Conservation (phyloP, 2,329 filamentous ascomycete species). For the Fusarium robinianum region DNA sequence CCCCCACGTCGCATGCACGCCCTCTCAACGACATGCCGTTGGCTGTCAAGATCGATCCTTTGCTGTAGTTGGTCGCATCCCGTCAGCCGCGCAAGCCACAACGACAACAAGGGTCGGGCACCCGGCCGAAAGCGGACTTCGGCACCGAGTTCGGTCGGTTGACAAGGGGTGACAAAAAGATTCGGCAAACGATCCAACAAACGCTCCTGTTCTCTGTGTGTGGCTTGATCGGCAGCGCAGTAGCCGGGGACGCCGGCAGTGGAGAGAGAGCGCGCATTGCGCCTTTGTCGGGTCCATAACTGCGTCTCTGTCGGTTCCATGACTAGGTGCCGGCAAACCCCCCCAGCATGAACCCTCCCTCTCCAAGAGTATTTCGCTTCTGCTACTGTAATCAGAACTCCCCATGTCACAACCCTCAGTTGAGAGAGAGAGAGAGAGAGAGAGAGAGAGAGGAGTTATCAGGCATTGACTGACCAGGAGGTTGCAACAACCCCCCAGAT, state of each 20-base stretch:
- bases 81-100: slow-evolving; percentile 8
- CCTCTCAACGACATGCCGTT: not conserved
- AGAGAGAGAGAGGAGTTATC: no score
- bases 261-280: not conserved
- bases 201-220: slow-evolving; percentile 1
- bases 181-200: slow-evolving; percentile 1
- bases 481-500: no score
- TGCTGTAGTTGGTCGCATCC: not conserved
- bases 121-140: slow-evolving; percentile 29
- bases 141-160: slow-evolving; percentile 21
- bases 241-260: no score
- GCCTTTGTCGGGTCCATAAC: not conserved
- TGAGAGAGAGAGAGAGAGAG: no score
- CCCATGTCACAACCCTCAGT: no score
- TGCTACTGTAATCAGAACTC: no score
- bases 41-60: not conserved
- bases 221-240: slow-evolving; percentile 4
- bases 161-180: no score
- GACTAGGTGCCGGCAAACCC: no score
- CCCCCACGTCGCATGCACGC: not conserved
- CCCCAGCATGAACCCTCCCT: no score
- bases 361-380: no score
- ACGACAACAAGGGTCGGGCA: not conserved
- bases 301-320: no score
- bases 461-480: no score